Base-by-base conservation (phyloP, 345 rosid species). In the Aquilaria sinensis region DNA sequence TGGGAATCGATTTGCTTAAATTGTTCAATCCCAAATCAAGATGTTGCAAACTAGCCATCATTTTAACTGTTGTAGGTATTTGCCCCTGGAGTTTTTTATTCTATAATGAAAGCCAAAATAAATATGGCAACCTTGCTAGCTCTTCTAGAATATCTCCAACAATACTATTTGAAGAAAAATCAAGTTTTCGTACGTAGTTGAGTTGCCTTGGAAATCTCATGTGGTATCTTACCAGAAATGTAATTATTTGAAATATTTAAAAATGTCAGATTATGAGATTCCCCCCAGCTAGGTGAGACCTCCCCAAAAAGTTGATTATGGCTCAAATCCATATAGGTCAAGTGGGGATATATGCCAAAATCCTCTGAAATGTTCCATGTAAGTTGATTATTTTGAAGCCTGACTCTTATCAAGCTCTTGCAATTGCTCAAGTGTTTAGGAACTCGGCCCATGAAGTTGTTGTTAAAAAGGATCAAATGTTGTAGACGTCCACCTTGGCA, bases 221-320 rank as follows among this genome's bases (percentile, higher is more conserved):
- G 43, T 4, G 43, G 8, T 4, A 37, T 37, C 4, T 37, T 8
- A 37, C 43, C 43, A 37, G 43, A 37, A 37, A 37, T 37, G 43
- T 37, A 4, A 8, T 37, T 37, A 8, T 8, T 37, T 4, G 43
- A 37, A 8, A 37, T 37, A 8, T 37, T 37, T 5, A 37, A 8
- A 37, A 1, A 1, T 53, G 74, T 54, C 57, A 62, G 10, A 29
- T 51, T 15, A n/a, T 29, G 43, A 47, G 61, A 75, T 10, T 60
- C 57, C 7, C 77, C 73, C 80, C 83, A 78, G 9, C 59, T 78
- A 0, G 60, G 16, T 7, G 80, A 70, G 29, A 80, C 29, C 13
- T 67, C 65, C 0, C 81, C 81, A 0, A 52, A 46, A 12, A 81
- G 66, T 15, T 47, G 60, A 57, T 81, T 81, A 54, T 62, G 5